Evolutionary conservation across 208 protist genomes (phyloP).

Genomic region (Lotmaria passim): DNA sequence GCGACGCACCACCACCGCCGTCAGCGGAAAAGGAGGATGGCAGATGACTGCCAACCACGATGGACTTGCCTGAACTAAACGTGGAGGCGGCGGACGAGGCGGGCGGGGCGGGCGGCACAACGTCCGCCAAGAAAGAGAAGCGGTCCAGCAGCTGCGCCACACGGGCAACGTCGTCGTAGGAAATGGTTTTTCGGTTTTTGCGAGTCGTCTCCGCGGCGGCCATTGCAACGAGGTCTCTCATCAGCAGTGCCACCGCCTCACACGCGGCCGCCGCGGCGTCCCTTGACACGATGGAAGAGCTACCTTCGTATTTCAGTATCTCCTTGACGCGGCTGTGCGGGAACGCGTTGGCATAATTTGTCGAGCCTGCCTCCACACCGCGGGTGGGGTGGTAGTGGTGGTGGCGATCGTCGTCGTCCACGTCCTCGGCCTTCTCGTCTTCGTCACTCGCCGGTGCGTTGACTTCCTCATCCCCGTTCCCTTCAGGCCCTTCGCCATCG

Average conservation of each 20-base stretch:
- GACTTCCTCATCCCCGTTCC: background rate
- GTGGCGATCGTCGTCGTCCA: conserved; percentile 25
- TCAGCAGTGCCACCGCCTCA: conserved; percentile 70
- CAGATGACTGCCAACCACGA: conserved; percentile 22
- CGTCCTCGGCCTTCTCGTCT: background rate
- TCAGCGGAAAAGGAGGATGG: background rate
- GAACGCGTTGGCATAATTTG: conserved; percentile 36
- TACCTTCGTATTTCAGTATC: conserved; percentile 68
- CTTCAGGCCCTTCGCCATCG: background rate
- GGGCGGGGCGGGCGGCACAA: conserved; percentile 48
- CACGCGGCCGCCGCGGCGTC: conserved; percentile 51
- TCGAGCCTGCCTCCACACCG: background rate
- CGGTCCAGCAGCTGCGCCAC: conserved; percentile 70
- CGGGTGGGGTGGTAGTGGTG: background rate
- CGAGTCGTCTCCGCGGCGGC: conserved; percentile 62
- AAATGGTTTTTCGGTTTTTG: conserved; percentile 57
- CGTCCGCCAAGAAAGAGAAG: conserved; percentile 64
- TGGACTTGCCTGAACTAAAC: conserved; percentile 9
- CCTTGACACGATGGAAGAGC: conserved; percentile 55
- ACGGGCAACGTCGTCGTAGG: conserved; percentile 71
- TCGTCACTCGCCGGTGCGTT: background rate
- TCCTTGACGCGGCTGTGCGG: conserved; percentile 65
- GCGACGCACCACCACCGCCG: background rate
- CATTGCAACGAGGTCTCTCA: conserved; percentile 53
- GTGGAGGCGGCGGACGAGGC: background rate